Evolutionary conservation across 306 rosid species (phyloP), one percentile per base, ranked within the genome.

Genomic region (Corylus heterophylla): DNA sequence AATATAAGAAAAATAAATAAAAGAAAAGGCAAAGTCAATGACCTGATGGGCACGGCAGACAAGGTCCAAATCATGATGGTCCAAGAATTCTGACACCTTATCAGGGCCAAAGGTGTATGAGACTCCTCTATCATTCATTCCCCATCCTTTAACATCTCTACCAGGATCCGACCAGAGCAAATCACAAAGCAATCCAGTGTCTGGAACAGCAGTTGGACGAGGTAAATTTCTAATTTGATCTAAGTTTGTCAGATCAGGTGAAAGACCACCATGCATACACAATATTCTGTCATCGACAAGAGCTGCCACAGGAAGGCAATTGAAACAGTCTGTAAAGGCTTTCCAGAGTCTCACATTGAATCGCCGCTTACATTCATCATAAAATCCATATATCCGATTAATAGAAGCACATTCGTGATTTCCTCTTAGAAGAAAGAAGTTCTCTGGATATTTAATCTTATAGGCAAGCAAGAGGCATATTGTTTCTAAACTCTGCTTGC

Each of bases 241-340:
- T 86, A 93, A 86, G 80, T 89, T 83, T 39, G 86, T 73, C 58
- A 93, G 85, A 77, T 91, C 98, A 54, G 98, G 97, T 68, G 98
- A 93, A 75, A 93, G 98, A 77, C 98, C 98, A 83, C 98, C 98
- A 80, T 94, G 98, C 98, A 94, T 92, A 87, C 98, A 94, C 85
- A 94, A 86, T 79, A 94, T 94, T 73, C 90, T 94, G 86, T 94
- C 97, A 77, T 92, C 97, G 77, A 94, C 83, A 76, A 94, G 86
- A 79, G 98, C 98, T 42, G 98, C 97, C 75, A 94, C 97, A 74
- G 97, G 98, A 69, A 94, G 98, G 79, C 94, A 90, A 84, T 94
- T 94, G 80, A 94, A 94, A 83, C 85, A 82, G 44, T 94, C 98
- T 0, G 95, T 90, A 71, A 94, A 94, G 59, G 96, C 84, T 84